A percentile compares a stretch with the other conserved stretches of the same genome.
phyloP scores from a whole-genome alignment of 768 basidiomycete species.

The Russula sp. region DNA sequence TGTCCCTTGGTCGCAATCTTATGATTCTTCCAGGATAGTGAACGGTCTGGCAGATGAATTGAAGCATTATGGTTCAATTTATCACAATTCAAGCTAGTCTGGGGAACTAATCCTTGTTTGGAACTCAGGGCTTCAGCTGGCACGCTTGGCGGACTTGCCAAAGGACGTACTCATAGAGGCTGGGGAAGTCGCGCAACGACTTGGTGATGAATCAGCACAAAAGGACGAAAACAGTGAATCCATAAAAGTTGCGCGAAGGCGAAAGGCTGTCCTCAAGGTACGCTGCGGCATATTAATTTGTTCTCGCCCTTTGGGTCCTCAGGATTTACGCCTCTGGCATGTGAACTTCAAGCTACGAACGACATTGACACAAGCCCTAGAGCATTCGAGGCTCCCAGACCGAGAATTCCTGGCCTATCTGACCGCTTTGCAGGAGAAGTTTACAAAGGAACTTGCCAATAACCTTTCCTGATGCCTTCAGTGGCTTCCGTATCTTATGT shows the following conservation, averaged over 20 bases:
- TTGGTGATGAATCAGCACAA: conserved; percentile 52
- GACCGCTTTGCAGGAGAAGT: conserved; percentile 61
- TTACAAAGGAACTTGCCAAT: conserved; percentile 48
- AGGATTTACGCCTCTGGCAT: no score
- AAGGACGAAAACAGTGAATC: conserved; percentile 58
- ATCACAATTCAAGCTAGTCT: background rate
- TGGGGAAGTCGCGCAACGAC: conserved; percentile 50
- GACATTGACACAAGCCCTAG: conserved; percentile 66
- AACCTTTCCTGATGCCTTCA: conserved; percentile 27
- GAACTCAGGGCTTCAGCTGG: conserved; percentile 74
- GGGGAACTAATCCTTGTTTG: conserved; percentile 1
- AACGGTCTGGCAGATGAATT: conserved; percentile 60
- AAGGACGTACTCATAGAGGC: conserved; percentile 59
- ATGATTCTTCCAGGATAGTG: conserved; percentile 46
- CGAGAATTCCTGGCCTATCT: conserved; percentile 63
- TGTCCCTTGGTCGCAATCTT: background rate
- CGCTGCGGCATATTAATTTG: conserved; percentile 3
- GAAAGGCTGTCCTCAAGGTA: conserved; percentile 68
- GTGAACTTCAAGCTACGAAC: conserved; percentile 52
- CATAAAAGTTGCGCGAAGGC: conserved; percentile 49
- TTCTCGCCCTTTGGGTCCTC: background rate
- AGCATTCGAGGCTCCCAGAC: conserved; percentile 69
- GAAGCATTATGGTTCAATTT: conserved; percentile 62
- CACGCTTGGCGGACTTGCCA: conserved; percentile 83
- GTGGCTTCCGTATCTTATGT: background rate